Percentiles rank a stretch among this genome's conserved stretches.
phyloP scores from a whole-genome alignment of 805 yeast genomes.

The Candida ascalaphidarum region DNA sequence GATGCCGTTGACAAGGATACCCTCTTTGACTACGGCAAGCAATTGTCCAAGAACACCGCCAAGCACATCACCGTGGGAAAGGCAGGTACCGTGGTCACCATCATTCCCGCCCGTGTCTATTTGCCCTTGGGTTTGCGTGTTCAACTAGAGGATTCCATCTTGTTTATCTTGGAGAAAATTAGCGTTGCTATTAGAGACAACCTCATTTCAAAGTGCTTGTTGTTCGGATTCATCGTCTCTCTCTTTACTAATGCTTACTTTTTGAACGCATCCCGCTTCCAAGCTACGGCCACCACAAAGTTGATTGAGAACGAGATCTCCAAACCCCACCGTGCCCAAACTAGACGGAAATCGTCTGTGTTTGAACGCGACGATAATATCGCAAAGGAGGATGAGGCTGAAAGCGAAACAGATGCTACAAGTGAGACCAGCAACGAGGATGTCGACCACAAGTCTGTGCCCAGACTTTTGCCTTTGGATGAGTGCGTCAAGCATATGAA shows the following conservation, averaged over 20 bases:
- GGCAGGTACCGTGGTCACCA: conserved; percentile 47
- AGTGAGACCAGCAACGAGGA: conserved; percentile 6
- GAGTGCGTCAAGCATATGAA: conserved; percentile 56
- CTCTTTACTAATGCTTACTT: conserved; percentile 77
- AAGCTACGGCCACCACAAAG: conserved; percentile 36
- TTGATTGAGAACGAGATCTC: conserved; percentile 32
- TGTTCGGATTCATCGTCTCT: conserved; percentile 66
- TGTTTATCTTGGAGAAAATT: conserved; percentile 43
- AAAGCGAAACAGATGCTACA: not conserved
- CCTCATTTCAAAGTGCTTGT: conserved; percentile 66
- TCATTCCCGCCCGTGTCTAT: conserved; percentile 50
- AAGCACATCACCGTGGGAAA: conserved; percentile 36
- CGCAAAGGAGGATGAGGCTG: not conserved
- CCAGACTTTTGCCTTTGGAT: conserved; percentile 42
- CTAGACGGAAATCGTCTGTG: not conserved
- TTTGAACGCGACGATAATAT: not conserved
- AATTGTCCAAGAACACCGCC: conserved; percentile 33
- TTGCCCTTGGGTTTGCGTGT: conserved; percentile 48
- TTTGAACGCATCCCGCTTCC: conserved; percentile 75
- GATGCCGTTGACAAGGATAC: conserved; percentile 4
- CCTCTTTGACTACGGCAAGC: conserved; percentile 10
- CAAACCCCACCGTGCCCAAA: conserved; percentile 11
- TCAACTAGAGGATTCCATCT: conserved; percentile 53
- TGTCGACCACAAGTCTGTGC: conserved; percentile 1
- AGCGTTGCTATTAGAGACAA: conserved; percentile 72